Conservation (phyloP, 2,329 filamentous ascomycete species). For the Trichoderma aggressivum region DNA sequence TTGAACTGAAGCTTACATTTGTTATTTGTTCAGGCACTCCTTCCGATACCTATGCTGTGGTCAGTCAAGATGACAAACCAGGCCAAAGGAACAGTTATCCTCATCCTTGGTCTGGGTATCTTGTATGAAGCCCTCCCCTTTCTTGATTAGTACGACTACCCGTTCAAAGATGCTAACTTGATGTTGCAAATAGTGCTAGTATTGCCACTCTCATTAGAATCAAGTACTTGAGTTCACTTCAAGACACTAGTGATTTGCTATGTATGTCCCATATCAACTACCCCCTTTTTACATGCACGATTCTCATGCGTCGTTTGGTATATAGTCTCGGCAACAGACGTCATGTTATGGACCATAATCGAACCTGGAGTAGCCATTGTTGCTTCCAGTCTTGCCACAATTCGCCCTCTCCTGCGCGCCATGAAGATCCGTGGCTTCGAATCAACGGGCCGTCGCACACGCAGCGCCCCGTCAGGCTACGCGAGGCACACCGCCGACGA, state of each 20-base stretch:
- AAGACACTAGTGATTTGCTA: conserved; percentile 44
- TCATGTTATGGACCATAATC: conserved; percentile 56
- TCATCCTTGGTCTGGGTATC: conserved; percentile 48
- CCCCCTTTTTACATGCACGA: conserved; percentile 16
- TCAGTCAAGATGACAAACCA: conserved; percentile 51
- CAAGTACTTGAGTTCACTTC: conserved; percentile 45
- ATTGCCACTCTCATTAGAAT: conserved; percentile 53
- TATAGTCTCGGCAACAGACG: conserved; percentile 46
- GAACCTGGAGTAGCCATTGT: conserved; percentile 55
- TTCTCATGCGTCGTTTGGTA: background rate
- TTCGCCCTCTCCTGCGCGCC: conserved; percentile 51
- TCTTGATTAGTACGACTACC: background rate
- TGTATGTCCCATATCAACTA: conserved; percentile 36
- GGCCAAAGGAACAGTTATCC: conserved; percentile 50
- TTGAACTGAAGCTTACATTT: background rate
- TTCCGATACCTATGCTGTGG: conserved; percentile 55
- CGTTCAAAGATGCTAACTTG: conserved; percentile 17
- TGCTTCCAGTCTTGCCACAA: conserved; percentile 52
- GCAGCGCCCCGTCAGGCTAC: conserved; percentile 29
- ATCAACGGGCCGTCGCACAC: conserved; percentile 37
- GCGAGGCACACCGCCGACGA: conserved; percentile 30
- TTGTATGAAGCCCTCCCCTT: conserved; percentile 38
- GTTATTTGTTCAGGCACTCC: conserved; percentile 37
- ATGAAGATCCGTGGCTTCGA: conserved; percentile 47
- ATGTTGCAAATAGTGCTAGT: conserved; percentile 41